A percentile compares a stretch with the other conserved stretches of the same genome.
Conservation (phyloP, 2,329 filamentous ascomycete species). For the Aspergillus sojae region DNA sequence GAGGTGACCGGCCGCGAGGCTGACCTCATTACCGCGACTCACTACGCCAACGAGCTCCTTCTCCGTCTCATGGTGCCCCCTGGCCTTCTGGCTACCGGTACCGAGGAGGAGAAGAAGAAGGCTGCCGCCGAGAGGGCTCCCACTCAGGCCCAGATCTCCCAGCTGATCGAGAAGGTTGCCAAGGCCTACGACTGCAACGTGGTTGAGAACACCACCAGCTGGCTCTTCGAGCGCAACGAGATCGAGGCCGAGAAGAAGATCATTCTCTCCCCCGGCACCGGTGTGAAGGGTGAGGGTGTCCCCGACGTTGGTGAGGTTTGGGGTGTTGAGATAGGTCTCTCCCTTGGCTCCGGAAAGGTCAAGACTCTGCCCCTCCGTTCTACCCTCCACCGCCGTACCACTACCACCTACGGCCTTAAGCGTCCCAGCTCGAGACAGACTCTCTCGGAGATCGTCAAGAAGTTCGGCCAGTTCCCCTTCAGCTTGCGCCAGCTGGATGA, state of each 20-base stretch:
- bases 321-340: slow-evolving; percentile 96
- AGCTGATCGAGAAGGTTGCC: slow-evolving; percentile 85
- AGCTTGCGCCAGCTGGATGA: slow-evolving; percentile 95
- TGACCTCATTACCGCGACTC: slow-evolving; percentile 84
- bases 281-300: slow-evolving; percentile 84
- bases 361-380: slow-evolving; percentile 86
- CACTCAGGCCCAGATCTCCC: slow-evolving; percentile 83
- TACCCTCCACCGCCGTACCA: slow-evolving; percentile 90
- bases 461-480: slow-evolving; percentile 97
- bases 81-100: slow-evolving; percentile 78
- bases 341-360: slow-evolving; percentile 88
- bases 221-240: slow-evolving; percentile 95
- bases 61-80: slow-evolving; percentile 88
- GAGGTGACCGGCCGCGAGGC: slow-evolving; percentile 75
- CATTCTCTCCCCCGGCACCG: slow-evolving; percentile 78
- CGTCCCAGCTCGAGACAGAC: slow-evolving; percentile 90
- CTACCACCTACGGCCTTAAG: slow-evolving; percentile 90
- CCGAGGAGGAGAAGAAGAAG: slow-evolving; percentile 95
- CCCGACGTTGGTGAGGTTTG: slow-evolving; percentile 92
- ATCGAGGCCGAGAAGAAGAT: slow-evolving; percentile 99
- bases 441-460: slow-evolving; percentile 92
- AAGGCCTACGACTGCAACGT: slow-evolving; percentile 89
- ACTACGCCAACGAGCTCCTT: slow-evolving; percentile 95
- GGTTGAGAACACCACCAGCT: slow-evolving; percentile 97
- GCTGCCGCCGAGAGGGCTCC: slow-evolving; percentile 79